Percentiles rank a stretch among this genome's conserved stretches.
These are phyloP conservation scores for Thymus quinquecostatus DNA, from an alignment of 257 asterid genomes.

Conservation along the genomic window DNA sequence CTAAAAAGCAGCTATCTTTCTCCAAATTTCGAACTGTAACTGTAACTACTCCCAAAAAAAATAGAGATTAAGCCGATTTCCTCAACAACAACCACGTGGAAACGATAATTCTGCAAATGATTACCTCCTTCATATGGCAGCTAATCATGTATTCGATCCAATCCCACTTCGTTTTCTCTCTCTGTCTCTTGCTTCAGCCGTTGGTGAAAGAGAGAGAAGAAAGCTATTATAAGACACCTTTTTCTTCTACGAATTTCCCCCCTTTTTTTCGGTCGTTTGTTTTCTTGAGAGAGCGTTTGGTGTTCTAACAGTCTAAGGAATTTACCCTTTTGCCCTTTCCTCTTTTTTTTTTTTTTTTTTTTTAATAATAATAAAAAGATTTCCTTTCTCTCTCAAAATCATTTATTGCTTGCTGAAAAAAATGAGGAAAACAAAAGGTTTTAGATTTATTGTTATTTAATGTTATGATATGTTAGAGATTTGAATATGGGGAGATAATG, in stretches of 20 bases:
- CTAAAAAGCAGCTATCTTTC: slow-evolving; percentile 12
- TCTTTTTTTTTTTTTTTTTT: too few species aligned
- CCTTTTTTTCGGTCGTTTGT: neutral
- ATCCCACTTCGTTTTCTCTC: neutral
- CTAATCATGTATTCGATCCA: neutral
- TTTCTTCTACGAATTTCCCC: neutral
- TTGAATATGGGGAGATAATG: too few species aligned
- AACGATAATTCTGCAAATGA: slow-evolving; percentile 2
- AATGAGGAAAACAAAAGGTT: too few species aligned
- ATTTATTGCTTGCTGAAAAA: too few species aligned
- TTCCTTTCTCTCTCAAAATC: too few species aligned
- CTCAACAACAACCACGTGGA: slow-evolving; percentile 22
- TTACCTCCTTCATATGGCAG: slow-evolving; percentile 11
- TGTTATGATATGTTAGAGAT: too few species aligned
- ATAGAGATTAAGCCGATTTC: slow-evolving; percentile 14
- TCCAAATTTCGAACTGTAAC: slow-evolving; percentile 1
- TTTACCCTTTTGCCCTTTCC: neutral
- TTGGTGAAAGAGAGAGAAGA: neutral
- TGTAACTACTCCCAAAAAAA: neutral
- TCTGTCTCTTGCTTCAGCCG: neutral
- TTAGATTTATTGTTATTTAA: too few species aligned
- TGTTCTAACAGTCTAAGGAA: neutral
- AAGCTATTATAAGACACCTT: neutral
- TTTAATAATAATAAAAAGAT: too few species aligned
- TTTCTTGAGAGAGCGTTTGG: neutral